A percentile compares a stretch with the other conserved stretches of the same genome.
Evolutionary conservation across 83 land plant species (phyloP).

Genomic region (Picea mariana): DNA sequence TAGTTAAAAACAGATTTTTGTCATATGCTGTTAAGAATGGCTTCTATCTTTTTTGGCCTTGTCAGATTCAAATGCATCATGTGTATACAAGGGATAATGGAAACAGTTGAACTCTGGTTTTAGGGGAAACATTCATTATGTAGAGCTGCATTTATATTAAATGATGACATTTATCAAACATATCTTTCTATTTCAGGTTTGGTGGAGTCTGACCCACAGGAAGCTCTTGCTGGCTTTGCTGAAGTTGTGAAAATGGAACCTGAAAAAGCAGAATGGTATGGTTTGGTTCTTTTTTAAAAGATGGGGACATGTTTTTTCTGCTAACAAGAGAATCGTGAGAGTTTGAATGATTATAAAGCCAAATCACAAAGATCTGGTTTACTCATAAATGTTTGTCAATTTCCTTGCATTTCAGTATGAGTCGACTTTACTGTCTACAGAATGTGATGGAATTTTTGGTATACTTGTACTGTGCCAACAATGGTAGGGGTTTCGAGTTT

Average conservation of each 20-base stretch:
- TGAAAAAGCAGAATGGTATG: constrained; percentile 96
- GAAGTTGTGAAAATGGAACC: constrained; percentile 96
- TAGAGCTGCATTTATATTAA: no score
- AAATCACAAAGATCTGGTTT: neutral
- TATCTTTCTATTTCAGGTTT: constrained; percentile 50
- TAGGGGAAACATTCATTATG: no score
- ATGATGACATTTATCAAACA: neutral
- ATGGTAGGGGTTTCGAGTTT: neutral
- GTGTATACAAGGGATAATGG: no score
- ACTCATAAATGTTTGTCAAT: neutral
- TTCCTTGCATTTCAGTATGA: neutral
- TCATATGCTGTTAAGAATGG: no score
- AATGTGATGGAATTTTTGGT: neutral
- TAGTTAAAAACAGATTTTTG: no score
- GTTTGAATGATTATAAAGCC: neutral
- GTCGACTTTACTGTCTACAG: neutral
- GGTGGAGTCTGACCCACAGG: constrained; percentile 92
- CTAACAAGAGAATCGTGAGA: neutral
- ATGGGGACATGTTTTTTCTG: neutral
- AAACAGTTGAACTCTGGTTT: no score
- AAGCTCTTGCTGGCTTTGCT: constrained; percentile 88
- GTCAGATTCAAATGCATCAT: no score
- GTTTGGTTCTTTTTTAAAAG: neutral
- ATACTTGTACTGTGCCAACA: neutral
- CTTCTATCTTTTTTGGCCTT: no score